Conservation (phyloP, 805 yeast species). For the Starmerella apis region DNA sequence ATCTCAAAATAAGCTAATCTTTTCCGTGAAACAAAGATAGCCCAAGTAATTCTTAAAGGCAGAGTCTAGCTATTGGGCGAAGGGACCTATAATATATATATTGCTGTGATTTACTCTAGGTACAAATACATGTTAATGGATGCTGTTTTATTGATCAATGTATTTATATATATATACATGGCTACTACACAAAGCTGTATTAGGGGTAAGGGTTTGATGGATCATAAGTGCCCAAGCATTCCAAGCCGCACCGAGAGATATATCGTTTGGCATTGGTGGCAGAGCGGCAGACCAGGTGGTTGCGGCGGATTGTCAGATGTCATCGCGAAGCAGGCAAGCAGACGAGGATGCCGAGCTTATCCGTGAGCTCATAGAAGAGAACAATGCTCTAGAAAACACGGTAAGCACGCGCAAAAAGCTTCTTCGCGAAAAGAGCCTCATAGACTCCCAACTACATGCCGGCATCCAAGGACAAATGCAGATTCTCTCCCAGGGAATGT, state of each 20-base stretch:
- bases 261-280: too few relatives aligned
- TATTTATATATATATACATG: too few relatives aligned
- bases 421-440: conserved; percentile 52
- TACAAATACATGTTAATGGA: too few relatives aligned
- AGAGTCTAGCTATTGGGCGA: too few relatives aligned
- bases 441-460: conserved; percentile 63
- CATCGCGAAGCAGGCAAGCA: conserved; percentile 4
- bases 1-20: too few relatives aligned
- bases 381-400: conserved; percentile 31
- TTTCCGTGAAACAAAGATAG: too few relatives aligned
- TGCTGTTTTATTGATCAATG: too few relatives aligned
- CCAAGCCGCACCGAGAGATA: too few relatives aligned
- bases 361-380: conserved; percentile 21
- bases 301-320: not conserved
- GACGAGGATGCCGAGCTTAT: conserved; percentile 20
- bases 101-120: too few relatives aligned
- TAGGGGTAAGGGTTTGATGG: not conserved
- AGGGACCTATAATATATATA: too few relatives aligned
- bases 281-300: not conserved
- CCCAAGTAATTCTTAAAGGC: too few relatives aligned
- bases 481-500: conserved; percentile 38
- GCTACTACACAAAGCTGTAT: not conserved
- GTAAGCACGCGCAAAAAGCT: conserved; percentile 30
- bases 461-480: conserved; percentile 59
- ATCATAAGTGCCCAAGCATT: too few relatives aligned